Base-by-base conservation (phyloP, 306 rosid genomes). In the Dicorynia guianensis region DNA sequence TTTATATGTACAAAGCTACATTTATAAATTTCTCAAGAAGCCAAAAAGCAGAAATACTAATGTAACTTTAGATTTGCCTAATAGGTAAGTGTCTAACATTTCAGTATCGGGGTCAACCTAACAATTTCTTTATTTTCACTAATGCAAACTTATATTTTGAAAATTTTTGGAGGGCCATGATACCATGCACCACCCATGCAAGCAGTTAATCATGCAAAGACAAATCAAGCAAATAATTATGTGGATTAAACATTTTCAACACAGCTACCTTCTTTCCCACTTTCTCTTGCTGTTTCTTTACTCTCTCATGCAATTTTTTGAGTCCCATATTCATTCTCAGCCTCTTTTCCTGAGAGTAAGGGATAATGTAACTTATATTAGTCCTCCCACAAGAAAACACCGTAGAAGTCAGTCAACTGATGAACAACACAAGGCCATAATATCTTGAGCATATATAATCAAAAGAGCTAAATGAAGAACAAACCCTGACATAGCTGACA, bases 401-500 rank as follows among this genome's bases (percentile, higher is more conserved):
- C n/a, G n/a, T 34, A 71, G 76, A 7, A 66, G 40, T 50, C 30
- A 42, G 52, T 68, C 19, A 50, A 56, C 36, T 20, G 67, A 67
- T 67, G 39, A 55, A 75, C 65, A 15, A 40, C 11, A 75, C 48
- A 77, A 34, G 53, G n/a, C n/a, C n/a, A 67, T 4, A 71, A 63
- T 19, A 69, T 11, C 34, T 36, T 17, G 44, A 64, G 61, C 54
- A 8, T 18, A 33, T 49, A 61, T 42, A 67, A 73, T 43, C 5
- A 43, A 53, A 61, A 52, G 65, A 40, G 40, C 35, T 39, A 30
- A 71, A 48, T 64, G 56, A 60, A 76, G 80, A 75, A 69, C 93
- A 83, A 86, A 82, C 98, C 98, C 92, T 95, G 80, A 95, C 97
- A 59, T 78, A 95, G 91, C 99, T 92, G 76, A 95, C 97, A 66